A percentile compares a stretch with the other conserved stretches of the same genome.
These are phyloP conservation scores for Albophoma yamanashiensis DNA, from an alignment of 2,329 filamentous ascomycete species.

Conservation along the genomic window DNA sequence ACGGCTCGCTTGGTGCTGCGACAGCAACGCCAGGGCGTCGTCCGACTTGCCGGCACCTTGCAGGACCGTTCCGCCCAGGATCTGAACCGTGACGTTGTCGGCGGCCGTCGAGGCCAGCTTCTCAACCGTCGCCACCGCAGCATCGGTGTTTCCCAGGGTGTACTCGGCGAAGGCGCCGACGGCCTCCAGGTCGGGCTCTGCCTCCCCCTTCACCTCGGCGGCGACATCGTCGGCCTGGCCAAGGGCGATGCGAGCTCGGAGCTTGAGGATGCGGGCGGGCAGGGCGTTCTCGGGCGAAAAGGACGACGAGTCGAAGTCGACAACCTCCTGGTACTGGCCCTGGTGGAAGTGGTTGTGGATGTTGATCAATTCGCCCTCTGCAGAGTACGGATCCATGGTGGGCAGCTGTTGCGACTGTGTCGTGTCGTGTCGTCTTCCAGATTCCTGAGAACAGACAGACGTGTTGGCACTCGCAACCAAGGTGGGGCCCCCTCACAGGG, in stretches of 20 bases:
- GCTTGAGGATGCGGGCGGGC: slow-evolving; percentile 64
- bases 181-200: slow-evolving; percentile 64
- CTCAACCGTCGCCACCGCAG: slow-evolving; percentile 53
- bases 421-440: neutral
- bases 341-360: slow-evolving; percentile 62
- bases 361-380: slow-evolving; percentile 62
- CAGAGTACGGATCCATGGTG: slow-evolving; percentile 59
- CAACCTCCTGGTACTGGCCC: slow-evolving; percentile 76
- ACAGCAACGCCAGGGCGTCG: slow-evolving; percentile 69
- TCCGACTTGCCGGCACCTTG: slow-evolving; percentile 74
- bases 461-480: neutral
- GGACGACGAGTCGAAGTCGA: slow-evolving; percentile 73
- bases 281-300: slow-evolving; percentile 72
- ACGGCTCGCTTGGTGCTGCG: slow-evolving; percentile 80
- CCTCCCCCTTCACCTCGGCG: slow-evolving; percentile 53
- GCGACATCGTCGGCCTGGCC: slow-evolving; percentile 68
- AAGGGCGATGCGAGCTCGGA: slow-evolving; percentile 74
- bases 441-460: slow-evolving; percentile 1
- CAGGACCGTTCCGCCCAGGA: slow-evolving; percentile 71
- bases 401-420: slow-evolving; percentile 5
- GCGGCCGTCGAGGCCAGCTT: slow-evolving; percentile 54
- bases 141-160: slow-evolving; percentile 45
- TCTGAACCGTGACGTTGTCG: slow-evolving; percentile 73
- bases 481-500: slow-evolving; percentile 3
- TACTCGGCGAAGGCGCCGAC: slow-evolving; percentile 66